phyloP scores from a whole-genome alignment of 192 early-diverging fungal species.

The Haplosporangium gracile region DNA sequence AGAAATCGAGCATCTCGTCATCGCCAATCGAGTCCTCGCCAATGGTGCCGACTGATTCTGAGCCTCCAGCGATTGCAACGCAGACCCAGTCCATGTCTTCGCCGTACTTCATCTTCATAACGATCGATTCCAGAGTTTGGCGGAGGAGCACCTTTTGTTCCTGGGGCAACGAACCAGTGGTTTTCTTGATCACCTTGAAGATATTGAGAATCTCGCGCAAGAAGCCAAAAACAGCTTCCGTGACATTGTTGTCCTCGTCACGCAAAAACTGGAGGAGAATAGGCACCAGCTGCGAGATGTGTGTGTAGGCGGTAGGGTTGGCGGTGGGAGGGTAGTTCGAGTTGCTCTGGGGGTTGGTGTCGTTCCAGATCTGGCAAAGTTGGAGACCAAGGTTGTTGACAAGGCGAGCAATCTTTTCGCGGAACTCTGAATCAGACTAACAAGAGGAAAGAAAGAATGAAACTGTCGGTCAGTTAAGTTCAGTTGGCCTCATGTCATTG shows the following conservation, averaged over 20 bases:
- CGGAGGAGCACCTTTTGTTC: slow-evolving; percentile 64
- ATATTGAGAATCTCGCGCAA: slow-evolving; percentile 77
- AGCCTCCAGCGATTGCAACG: slow-evolving; percentile 46
- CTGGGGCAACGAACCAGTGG: slow-evolving; percentile 54
- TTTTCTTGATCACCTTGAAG: slow-evolving; percentile 71
- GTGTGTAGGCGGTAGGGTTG: slow-evolving; percentile 66
- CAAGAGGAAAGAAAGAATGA: background rate
- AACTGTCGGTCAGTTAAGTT: background rate
- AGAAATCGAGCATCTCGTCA: slow-evolving; percentile 56
- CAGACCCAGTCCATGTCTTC: slow-evolving; percentile 81
- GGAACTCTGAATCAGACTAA: slow-evolving; percentile 72
- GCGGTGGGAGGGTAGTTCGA: slow-evolving; percentile 48
- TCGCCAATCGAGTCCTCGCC: slow-evolving; percentile 56
- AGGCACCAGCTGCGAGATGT: slow-evolving; percentile 83
- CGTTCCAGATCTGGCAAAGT: slow-evolving; percentile 75
- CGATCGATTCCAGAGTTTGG: slow-evolving; percentile 74
- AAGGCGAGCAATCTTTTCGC: slow-evolving; percentile 77
- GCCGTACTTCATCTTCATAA: slow-evolving; percentile 92
- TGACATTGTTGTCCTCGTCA: slow-evolving; percentile 87
- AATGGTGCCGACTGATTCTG: slow-evolving; percentile 45
- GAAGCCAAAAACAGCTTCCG: slow-evolving; percentile 82
- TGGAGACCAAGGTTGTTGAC: slow-evolving; percentile 83
- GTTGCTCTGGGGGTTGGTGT: slow-evolving; percentile 50
- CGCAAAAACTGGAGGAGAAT: slow-evolving; percentile 84
- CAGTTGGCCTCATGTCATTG: background rate